Conservation (phyloP, 768 basidiomycete genomes). For the Macrocybe gigantea region DNA sequence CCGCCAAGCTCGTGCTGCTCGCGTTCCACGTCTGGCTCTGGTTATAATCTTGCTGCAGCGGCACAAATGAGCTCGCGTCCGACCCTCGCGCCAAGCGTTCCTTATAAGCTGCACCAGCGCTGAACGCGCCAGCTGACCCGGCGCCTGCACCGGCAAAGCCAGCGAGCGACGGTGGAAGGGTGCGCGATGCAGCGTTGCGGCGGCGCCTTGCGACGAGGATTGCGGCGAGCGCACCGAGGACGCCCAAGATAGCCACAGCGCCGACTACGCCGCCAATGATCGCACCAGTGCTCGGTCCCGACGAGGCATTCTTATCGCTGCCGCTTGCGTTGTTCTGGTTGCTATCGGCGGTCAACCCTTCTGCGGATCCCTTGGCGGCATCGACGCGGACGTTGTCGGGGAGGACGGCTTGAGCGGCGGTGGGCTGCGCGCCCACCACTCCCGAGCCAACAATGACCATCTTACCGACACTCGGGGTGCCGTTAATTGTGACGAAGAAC, state of each 20-base stretch:
- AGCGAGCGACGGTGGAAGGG: slow-evolving; percentile 5
- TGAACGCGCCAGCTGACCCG: slow-evolving; percentile 15
- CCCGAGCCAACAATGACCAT: slow-evolving; percentile 79
- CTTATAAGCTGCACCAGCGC: slow-evolving; percentile 9
- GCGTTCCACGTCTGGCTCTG: slow-evolving; percentile 52
- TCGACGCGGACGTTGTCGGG: slow-evolving; percentile 43
- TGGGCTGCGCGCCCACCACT: slow-evolving; percentile 66
- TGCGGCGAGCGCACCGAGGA: slow-evolving; percentile 44
- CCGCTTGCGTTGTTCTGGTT: slow-evolving; percentile 10
- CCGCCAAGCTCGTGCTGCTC: slow-evolving; percentile 40
- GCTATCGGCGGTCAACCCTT: slow-evolving; percentile 9
- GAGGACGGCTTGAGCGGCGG: slow-evolving; percentile 32
- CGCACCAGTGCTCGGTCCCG: slow-evolving; percentile 26
- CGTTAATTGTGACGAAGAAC: slow-evolving; percentile 77
- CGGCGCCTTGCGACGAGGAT: slow-evolving; percentile 43
- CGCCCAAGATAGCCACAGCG: slow-evolving; percentile 38
- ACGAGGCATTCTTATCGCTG: slow-evolving; percentile 4
- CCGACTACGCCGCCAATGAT: slow-evolving; percentile 45
- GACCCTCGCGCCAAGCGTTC: slow-evolving; percentile 33
- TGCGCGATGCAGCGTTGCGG: slow-evolving; percentile 14
- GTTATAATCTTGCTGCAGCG: slow-evolving; percentile 52
- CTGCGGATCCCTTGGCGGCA: slow-evolving; percentile 29
- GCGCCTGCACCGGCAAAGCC: slow-evolving; percentile 19
- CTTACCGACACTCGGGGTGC: slow-evolving; percentile 77
- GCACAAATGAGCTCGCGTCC: slow-evolving; percentile 63